A percentile compares a stretch with the other conserved stretches of the same genome.
These are phyloP conservation scores for Camptophora hylomeconis DNA, from an alignment of 2,329 filamentous ascomycete species.

Conservation along the genomic window DNA sequence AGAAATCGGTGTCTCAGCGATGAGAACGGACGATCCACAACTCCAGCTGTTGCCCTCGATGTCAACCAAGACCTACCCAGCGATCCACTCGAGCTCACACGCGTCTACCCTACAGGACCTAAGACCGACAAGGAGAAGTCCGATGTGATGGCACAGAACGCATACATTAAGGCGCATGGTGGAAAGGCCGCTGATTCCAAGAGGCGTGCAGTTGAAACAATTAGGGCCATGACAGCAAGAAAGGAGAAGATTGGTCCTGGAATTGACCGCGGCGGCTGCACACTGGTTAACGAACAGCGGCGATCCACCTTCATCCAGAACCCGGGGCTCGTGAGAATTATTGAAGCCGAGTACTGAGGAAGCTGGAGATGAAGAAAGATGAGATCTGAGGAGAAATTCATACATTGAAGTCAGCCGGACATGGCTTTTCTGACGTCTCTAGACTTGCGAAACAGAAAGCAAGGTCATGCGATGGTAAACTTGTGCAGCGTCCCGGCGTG, in stretches of 20 bases:
- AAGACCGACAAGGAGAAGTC: conserved; percentile 10
- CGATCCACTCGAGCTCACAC: conserved; percentile 23
- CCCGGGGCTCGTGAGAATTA: conserved; percentile 32
- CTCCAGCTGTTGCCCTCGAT: conserved; percentile 8
- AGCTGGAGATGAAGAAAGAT: not conserved
- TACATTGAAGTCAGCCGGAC: no score
- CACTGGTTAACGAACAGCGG: conserved; percentile 39
- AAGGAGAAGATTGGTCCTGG: conserved; percentile 40
- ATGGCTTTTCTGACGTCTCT: no score
- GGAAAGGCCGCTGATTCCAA: conserved; percentile 21
- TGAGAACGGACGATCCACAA: conserved; percentile 12
- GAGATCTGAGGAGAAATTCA: no score
- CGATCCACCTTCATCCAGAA: conserved; percentile 37
- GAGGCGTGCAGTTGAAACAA: conserved; percentile 32
- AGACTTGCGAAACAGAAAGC: no score
- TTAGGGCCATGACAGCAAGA: conserved; percentile 33
- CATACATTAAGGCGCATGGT: conserved; percentile 30
- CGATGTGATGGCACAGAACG: conserved; percentile 23
- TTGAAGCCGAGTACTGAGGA: conserved; percentile 14
- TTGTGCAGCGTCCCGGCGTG: no score
- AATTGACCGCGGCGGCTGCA: conserved; percentile 40
- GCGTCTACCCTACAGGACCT: conserved; percentile 2
- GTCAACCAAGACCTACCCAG: conserved; percentile 16
- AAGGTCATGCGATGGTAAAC: no score
- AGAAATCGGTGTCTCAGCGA: conserved; percentile 13